Conservation (phyloP, 2,329 filamentous ascomycete genomes). For the Tolypocladium amazonense region DNA sequence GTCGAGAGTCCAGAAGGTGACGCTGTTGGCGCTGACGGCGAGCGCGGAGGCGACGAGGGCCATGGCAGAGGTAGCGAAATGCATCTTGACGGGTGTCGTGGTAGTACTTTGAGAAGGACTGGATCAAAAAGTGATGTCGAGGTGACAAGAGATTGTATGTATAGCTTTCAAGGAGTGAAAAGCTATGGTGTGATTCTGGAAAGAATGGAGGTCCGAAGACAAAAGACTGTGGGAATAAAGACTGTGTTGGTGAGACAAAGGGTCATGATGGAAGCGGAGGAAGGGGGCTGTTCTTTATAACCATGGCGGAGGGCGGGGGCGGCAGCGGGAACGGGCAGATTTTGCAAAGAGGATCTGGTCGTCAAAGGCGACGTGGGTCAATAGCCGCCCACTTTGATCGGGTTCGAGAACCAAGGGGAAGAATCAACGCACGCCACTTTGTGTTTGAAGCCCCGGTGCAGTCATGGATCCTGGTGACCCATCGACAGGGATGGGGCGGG, state of each 20-base stretch:
- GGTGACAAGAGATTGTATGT: constrained; percentile 3
- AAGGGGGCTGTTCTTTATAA: constrained; percentile 16
- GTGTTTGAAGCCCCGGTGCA: background rate
- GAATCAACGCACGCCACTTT: background rate
- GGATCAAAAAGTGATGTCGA: background rate
- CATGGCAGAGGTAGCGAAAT: constrained; percentile 36
- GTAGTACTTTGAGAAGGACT: constrained; percentile 2
- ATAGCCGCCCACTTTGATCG: background rate
- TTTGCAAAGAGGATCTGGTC: background rate
- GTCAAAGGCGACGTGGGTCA: background rate
- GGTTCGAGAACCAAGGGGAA: background rate
- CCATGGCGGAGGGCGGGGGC: background rate
- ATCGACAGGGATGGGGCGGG: background rate
- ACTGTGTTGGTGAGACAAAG: background rate
- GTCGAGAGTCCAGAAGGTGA: constrained; percentile 52
- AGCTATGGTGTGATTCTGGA: constrained; percentile 11
- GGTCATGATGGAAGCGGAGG: constrained; percentile 6
- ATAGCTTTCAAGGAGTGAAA: constrained; percentile 6
- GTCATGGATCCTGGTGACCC: background rate
- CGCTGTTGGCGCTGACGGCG: constrained; percentile 32
- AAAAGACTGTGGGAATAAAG: background rate
- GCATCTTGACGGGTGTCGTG: constrained; percentile 35
- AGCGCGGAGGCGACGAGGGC: constrained; percentile 31
- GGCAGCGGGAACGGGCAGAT: background rate
- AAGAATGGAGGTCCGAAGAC: constrained; percentile 11